Base-by-base conservation (phyloP, 768 basidiomycete species). In the Kwoniella shandongensis region DNA sequence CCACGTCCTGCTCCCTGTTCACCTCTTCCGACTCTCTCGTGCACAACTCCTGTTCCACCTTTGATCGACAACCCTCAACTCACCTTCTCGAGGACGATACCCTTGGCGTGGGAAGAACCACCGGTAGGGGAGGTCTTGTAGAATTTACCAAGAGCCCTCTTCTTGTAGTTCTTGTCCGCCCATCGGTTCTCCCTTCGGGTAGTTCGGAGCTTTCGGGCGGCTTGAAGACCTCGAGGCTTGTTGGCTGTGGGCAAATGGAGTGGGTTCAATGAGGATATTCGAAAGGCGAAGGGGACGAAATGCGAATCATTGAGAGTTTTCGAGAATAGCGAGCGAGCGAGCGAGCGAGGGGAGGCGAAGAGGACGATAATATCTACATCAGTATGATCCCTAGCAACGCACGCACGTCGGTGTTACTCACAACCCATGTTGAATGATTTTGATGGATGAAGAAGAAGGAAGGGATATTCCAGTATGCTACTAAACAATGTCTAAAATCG, bases 41-140 rank as follows among this genome's bases (percentile, higher is more conserved):
- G n/a, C n/a, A n/a, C n/a, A n/a, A 20, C 23, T 12, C 18, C 32
- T 6, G 30, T 25, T 30, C 26, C 40, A 36, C 40, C 40, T 42
- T 18, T 42, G 40, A 32, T 35, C n/a, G 13, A 18, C 44, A 5
- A 36, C 10, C 23, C 27, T 22, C 39, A 29, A 62, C 76, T 65
- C 65, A 78, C 77, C 83, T 99, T 99, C 82, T 99, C 96, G 60
- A 99, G 87, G 59, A 99, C 96, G 76, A 99, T 99, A 67, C 96
- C 96, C 83, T 99, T 99, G 69, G 96, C 96, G 80, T 99, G 96
- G 67, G 96, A 98, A 56, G 92, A 93, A 67, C 96, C 96, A 81
- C 92, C 96, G 61, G 96, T 98, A 44, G 96, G 96, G 29, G 94
- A 98, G 75, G 96, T 98, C 83, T 94, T 96, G 88, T 93, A 99